Base-by-base conservation (phyloP, 371 early-diverging fungal species). In the Mucor lusitanicus region DNA sequence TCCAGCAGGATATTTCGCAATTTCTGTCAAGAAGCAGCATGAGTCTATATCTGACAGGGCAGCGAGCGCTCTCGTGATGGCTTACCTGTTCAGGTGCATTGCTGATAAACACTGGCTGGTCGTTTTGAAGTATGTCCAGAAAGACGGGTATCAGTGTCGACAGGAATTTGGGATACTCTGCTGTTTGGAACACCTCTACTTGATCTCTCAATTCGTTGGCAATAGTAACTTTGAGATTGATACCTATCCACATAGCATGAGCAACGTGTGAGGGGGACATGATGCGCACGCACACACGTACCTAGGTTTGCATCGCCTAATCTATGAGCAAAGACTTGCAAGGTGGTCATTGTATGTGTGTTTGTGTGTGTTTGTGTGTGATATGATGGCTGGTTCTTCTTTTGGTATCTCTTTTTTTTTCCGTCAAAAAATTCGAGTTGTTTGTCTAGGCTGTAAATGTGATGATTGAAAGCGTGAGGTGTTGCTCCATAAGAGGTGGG, bases 141-240 rank as follows among this genome's bases (percentile, higher is more conserved):
- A 98, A 92, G 12, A 92, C 91, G 6, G 97, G 97, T 77, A 97
- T 85, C 62, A 97, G 74, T 19, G 88, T 83, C 15, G 88, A 77
- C 33, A 95, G 78, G 63, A 94, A 92, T 48, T 92, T 85, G 25
- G 91, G 87, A 76, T 93, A 92, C 69, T 98, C 96, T 53, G 87
- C 84, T 19, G 89, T 85, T 74, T 96, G 96, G 60, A 94, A 90
- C 23, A 92, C 83, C 78, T 97, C 97, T 7, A 97, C 91, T 53
- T 94, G 91, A 76, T 98, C 97, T 73, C 95, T 85, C 19, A 98
- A 81, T 72, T 96, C 97, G 57, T 85, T 87, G n/a, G 93, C 94
- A 67, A 95, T 92, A 44, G 90, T 91, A 37, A 90, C 85, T 74
- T 95, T 95, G 28, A 94, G 82, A 64, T 84, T 86, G 32, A 84